Evolutionary conservation across 2,329 filamentous ascomycete species (phyloP), one percentile per base, ranked within the genome.

Genomic region (Pestalotiopsis sp.): DNA sequence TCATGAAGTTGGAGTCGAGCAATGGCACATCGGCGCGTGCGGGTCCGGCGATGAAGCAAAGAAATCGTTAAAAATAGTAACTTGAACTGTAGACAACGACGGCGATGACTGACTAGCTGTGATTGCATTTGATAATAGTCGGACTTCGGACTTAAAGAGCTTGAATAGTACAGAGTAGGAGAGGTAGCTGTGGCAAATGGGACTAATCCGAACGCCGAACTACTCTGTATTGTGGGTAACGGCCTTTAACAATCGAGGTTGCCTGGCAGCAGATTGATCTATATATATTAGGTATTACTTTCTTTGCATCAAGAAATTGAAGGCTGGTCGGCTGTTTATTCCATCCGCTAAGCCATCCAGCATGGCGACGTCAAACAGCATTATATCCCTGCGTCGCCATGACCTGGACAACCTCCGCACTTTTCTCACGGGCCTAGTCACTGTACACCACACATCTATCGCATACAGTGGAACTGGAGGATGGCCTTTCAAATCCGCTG

Each of bases 381-480:
- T 69, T 41, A 70, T 70, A 63, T 63, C 66, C 4, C 36, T 69
- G 14, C 69, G 70, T 12, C 69, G 66, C 17, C 69, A 73, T 66
- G 70, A 73, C 61, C 67, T 73, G 17, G 73, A 72, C 64, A 72
- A 73, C 12, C 67, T 72, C 13, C 68, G 70, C 13, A 69, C 68
- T 9, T 68, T 69, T 36, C 64, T 66, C 20, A 73, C 73, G 2
- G 64, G 66, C 38, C 69, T 71, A 20, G 73, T 74, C 27, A 69
- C 71, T 17, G 67, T 73, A 23, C 73, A 74, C 49, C 73, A 73
- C 62, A 73, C 71, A 5, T 68, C 73, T 5, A 68, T 70, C 38
- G n/a, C 67, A 25, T 73, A 74, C 62, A 71, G 73, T 49, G 73
- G 70, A 5, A 12, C 67, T 13, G 70, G 72, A 4, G n/a, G 52